These are phyloP conservation scores for Verticillium dahliae DNA, from an alignment of 2,329 filamentous ascomycete species.

Conservation along the genomic window DNA sequence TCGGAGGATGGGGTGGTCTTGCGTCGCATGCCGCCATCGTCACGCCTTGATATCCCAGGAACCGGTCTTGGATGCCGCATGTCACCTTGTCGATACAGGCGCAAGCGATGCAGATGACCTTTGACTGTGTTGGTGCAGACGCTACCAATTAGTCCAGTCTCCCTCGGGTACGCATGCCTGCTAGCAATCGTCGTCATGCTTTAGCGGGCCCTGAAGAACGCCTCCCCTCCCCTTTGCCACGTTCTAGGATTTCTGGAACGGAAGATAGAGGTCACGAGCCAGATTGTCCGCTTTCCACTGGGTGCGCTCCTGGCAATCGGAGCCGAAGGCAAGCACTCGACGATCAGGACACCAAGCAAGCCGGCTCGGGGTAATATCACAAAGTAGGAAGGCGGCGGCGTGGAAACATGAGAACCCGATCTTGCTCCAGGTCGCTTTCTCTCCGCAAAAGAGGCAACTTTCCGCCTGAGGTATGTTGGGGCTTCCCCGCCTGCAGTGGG, in stretches of 20 bases:
- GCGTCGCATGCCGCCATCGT: not conserved
- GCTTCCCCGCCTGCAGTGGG: not conserved
- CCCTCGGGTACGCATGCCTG: not conserved
- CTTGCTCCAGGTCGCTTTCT: not conserved
- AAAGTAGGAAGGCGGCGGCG: not conserved
- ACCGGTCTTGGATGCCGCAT: too few species aligned
- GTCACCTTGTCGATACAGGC: not conserved
- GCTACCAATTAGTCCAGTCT: not conserved
- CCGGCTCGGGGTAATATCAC: not conserved
- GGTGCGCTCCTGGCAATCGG: not conserved
- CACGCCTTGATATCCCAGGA: not conserved
- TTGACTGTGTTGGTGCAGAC: not conserved
- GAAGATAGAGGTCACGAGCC: not conserved
- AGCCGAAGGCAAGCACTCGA: not conserved
- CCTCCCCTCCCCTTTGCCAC: not conserved
- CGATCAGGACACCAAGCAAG: not conserved
- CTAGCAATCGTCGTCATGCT: not conserved
- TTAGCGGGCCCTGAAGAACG: not conserved
- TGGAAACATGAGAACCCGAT: not conserved
- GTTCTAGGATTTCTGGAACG: not conserved
- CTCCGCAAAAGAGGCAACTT: not conserved
- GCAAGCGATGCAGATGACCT: not conserved
- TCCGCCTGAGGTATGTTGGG: not conserved
- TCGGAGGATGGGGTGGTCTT: too few species aligned
- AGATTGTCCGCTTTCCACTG: not conserved